phyloP scores from a whole-genome alignment of 176 grass and related monocot species.

The Cymbopogon citratus region DNA sequence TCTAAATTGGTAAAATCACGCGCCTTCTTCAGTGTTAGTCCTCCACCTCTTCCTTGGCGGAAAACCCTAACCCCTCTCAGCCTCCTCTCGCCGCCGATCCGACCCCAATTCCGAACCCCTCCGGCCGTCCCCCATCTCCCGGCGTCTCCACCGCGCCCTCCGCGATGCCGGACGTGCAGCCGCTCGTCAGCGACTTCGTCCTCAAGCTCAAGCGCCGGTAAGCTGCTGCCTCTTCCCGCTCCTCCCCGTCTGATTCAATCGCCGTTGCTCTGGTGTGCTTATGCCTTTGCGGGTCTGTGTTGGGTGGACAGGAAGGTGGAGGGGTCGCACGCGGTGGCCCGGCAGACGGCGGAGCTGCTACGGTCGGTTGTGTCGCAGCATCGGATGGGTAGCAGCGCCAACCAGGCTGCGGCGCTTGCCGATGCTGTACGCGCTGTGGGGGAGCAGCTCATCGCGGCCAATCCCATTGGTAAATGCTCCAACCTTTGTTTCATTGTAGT shows the following conservation, averaged over 20 bases:
- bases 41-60: neutral
- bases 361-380: slow-evolving; percentile 81
- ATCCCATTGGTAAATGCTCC: slow-evolving; percentile 52
- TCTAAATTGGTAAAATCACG: neutral
- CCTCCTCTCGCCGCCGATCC: slow-evolving; percentile 2
- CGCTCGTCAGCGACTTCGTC: slow-evolving; percentile 76
- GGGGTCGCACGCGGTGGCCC: slow-evolving; percentile 75
- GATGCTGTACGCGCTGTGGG: slow-evolving; percentile 68
- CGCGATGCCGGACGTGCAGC: slow-evolving; percentile 79
- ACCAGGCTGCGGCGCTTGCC: slow-evolving; percentile 61
- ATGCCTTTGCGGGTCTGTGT: neutral
- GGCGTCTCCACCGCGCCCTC: neutral
- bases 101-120: neutral
- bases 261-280: neutral
- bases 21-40: neutral
- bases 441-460: slow-evolving; percentile 84
- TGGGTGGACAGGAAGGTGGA: slow-evolving; percentile 61
- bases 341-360: slow-evolving; percentile 84
- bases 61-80: neutral
- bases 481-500: neutral
- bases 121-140: neutral
- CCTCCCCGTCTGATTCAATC: neutral
- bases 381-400: slow-evolving; percentile 59
- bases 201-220: slow-evolving; percentile 83
- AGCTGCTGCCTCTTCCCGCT: neutral